These are phyloP conservation scores for Chaetomium strumarium DNA, from an alignment of 2,329 filamentous ascomycete species.

Conservation along the genomic window DNA sequence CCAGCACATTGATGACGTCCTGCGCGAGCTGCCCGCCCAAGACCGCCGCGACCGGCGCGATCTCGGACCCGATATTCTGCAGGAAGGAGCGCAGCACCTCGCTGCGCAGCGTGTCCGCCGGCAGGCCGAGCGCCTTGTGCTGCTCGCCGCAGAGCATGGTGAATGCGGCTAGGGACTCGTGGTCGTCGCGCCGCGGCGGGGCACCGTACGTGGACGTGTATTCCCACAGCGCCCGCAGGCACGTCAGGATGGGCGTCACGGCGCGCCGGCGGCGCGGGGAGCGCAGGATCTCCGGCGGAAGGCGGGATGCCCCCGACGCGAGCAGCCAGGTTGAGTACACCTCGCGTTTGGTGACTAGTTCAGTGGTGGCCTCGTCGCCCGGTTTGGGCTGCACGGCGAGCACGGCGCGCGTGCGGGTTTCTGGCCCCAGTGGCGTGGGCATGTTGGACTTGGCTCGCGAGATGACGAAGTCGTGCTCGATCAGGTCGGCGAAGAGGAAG, in stretches of 20 bases:
- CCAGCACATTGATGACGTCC: conserved; percentile 94
- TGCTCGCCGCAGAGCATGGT: conserved; percentile 71
- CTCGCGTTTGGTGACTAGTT: conserved; percentile 88
- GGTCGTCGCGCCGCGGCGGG: conserved; percentile 49
- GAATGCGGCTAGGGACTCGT: conserved; percentile 67
- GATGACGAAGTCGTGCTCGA: conserved; percentile 83
- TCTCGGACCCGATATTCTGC: conserved; percentile 76
- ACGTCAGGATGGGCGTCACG: conserved; percentile 80
- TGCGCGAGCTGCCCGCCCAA: conserved; percentile 87
- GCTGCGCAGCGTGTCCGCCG: conserved; percentile 58
- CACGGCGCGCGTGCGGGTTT: conserved; percentile 74
- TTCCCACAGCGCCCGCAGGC: conserved; percentile 84
- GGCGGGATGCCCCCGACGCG: conserved; percentile 68
- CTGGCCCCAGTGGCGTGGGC: conserved; percentile 51
- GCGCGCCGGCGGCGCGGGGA: conserved; percentile 63
- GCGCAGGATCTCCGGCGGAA: conserved; percentile 63
- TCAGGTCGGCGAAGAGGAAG: conserved; percentile 90
- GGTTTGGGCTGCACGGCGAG: conserved; percentile 61
- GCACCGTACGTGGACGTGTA: conserved; percentile 59
- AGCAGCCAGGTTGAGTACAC: conserved; percentile 82
- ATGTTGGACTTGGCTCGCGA: conserved; percentile 79
- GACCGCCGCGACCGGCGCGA: conserved; percentile 82
- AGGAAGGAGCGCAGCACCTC: conserved; percentile 79
- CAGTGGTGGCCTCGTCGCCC: conserved; percentile 64
- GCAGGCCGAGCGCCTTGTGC: conserved; percentile 67